Percentiles rank a stretch among this genome's conserved stretches.
phyloP scores from a whole-genome alignment of 164 flowering plant species.

The Echeveria elegans region DNA sequence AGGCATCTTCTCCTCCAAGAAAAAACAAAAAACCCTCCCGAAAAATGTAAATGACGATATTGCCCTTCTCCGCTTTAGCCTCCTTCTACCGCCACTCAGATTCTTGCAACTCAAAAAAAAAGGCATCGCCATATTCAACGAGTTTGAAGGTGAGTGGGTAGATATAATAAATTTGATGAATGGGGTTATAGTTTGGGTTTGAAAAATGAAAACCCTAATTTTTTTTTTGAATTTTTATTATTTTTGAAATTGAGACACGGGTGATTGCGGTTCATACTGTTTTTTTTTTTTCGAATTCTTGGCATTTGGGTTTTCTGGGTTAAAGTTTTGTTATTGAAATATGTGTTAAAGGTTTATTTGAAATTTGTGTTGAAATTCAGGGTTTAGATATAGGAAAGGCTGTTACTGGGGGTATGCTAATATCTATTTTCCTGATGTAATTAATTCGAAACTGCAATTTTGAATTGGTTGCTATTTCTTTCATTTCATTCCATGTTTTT shows the following conservation, averaged over 20 bases:
- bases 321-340: neutral
- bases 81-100: neutral
- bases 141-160: neutral
- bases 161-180: neutral
- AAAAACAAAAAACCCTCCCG: neutral
- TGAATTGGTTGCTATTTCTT: no score
- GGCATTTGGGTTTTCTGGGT: neutral
- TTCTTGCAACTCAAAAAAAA: neutral
- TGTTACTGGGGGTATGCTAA: neutral
- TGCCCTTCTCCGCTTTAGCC: conserved; percentile 2
- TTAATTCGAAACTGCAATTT: neutral
- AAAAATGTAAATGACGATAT: neutral
- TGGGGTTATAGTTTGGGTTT: no score
- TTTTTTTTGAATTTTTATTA: no score
- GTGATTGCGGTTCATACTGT: neutral
- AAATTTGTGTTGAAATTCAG: no score
- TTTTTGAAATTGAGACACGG: neutral
- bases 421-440: no score
- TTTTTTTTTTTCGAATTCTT: neutral
- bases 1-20: no score
- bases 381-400: no score
- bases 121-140: neutral
- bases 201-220: neutral
- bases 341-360: no score
- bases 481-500: no score